These are phyloP conservation scores for Talaromyces sp. DNA, from an alignment of 2,329 filamentous ascomycete genomes.

Conservation along the genomic window DNA sequence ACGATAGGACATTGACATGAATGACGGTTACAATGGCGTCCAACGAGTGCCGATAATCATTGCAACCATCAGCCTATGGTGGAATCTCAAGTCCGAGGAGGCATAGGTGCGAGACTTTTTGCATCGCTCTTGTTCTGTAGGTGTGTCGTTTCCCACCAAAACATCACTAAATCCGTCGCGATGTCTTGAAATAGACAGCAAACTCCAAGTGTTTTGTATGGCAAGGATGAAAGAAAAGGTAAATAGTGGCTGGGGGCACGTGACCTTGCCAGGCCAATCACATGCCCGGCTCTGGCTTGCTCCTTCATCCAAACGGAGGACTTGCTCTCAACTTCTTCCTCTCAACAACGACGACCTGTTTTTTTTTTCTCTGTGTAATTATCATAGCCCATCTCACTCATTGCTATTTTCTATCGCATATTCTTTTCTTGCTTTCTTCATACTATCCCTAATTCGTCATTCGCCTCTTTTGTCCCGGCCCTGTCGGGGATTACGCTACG, in stretches of 20 bases:
- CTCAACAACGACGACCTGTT: background rate
- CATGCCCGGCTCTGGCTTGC: background rate
- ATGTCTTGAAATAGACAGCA: too few relatives aligned
- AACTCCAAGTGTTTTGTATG: background rate
- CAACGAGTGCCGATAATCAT: background rate
- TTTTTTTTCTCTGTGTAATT: conserved; percentile 6
- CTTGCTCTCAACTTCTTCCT: background rate
- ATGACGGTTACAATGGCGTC: too few relatives aligned
- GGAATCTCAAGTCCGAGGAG: too few relatives aligned
- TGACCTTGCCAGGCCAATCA: conserved; percentile 3
- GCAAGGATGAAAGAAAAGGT: background rate
- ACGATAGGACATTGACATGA: too few relatives aligned
- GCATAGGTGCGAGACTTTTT: too few relatives aligned
- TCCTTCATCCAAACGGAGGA: background rate
- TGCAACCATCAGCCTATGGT: background rate
- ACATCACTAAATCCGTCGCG: too few relatives aligned
- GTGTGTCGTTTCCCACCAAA: too few relatives aligned
- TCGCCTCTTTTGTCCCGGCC: background rate
- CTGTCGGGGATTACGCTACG: background rate
- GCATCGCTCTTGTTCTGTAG: too few relatives aligned
- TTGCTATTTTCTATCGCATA: background rate
- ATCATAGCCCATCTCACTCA: background rate
- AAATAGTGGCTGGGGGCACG: background rate
- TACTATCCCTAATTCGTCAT: background rate
- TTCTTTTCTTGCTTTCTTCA: background rate